Evolutionary conservation across 2,329 filamentous ascomycete genomes (phyloP), one percentile per base, ranked within the genome.

Genomic region (Fusarium sp.): DNA sequence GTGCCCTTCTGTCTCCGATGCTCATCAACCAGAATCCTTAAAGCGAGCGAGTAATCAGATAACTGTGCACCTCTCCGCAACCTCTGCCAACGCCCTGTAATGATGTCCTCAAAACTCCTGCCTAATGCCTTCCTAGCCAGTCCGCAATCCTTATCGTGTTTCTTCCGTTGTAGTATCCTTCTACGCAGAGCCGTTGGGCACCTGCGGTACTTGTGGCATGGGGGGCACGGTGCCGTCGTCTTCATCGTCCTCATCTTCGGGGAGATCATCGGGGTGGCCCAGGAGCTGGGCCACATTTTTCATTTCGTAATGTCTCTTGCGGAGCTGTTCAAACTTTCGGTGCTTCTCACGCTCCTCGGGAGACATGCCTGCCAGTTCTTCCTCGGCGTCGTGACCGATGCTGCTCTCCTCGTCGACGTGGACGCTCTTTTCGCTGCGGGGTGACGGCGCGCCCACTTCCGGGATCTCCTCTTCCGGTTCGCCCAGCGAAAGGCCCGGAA

Each of bases 281-380:
- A 99, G 87, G 56, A 98, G 82, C 76, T 91, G 88, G 76, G 96
- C 97, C 62, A 98, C 94, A 77, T 96, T 92, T 83, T 89, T 94
- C 96, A 99, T 99, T 86, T 99, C 96, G 81, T 99, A 99, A 81
- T 99, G 96, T 84, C 91, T 95, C 90, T 96, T 98, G 77, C 96
- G 89, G 84, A 94, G 87, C 82, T 93, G 86, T 83, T 98, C 94
- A 79, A 99, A 99, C 78, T 92, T 90, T 77, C 87, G 89, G 81
- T 99, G 96, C 85, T 98, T 98, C 83, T 96, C 94, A 67, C 85
- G 85, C 79, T 97, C 94, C 79, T 97, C 94, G 44, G 86, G 81
- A 61, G 83, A 88, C 76, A 90, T 79, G 37, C 86, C 87, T 24
- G 82, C 78, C 76, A 83, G 71, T 27, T 85, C 83, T 54, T 86